These are phyloP conservation scores for Serpula lacrymans DNA, from an alignment of 768 basidiomycete species.

Conservation along the genomic window DNA sequence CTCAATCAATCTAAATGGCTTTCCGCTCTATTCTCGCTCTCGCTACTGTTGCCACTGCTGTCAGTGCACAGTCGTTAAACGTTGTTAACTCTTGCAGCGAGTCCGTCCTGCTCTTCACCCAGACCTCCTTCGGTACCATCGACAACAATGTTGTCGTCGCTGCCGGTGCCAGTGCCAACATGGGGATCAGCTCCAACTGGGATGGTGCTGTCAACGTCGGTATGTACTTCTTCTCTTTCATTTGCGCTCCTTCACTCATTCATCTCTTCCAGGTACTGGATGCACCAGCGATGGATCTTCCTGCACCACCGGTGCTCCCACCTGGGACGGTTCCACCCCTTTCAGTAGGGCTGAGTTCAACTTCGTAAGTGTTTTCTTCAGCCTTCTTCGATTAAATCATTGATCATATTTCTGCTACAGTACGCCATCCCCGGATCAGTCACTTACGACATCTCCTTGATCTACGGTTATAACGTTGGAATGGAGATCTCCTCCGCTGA, in stretches of 20 bases:
- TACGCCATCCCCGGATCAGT: constrained; percentile 21
- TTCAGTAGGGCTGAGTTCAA: constrained; percentile 33
- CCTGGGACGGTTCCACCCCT: constrained; percentile 26
- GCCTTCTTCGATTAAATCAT: too few species aligned
- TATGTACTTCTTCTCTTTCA: constrained; percentile 10
- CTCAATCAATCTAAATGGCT: constrained; percentile 18
- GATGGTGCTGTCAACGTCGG: constrained; percentile 28
- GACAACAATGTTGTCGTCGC: constrained; percentile 22
- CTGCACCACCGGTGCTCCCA: constrained; percentile 27
- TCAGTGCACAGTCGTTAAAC: constrained; percentile 25
- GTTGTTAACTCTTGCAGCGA: constrained; percentile 24
- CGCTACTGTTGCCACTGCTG: constrained; percentile 14
- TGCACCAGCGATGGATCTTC: constrained; percentile 16
- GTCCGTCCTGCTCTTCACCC: constrained; percentile 26
- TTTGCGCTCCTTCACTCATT: constrained; percentile 8
- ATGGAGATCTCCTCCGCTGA: constrained; percentile 31
- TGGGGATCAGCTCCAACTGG: constrained; percentile 29
- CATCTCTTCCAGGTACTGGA: constrained; percentile 22
- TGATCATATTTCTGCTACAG: too few species aligned
- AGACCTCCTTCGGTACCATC: constrained; percentile 26
- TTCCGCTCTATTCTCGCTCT: constrained; percentile 15
- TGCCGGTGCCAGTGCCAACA: constrained; percentile 20
- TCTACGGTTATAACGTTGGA: constrained; percentile 32
- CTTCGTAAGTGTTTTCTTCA: constrained; percentile 26
- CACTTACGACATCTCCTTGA: constrained; percentile 31